Evolutionary conservation across 2,329 filamentous ascomycete genomes (phyloP), one percentile per base, ranked within the genome.

Genomic region (Zalaria obscura): DNA sequence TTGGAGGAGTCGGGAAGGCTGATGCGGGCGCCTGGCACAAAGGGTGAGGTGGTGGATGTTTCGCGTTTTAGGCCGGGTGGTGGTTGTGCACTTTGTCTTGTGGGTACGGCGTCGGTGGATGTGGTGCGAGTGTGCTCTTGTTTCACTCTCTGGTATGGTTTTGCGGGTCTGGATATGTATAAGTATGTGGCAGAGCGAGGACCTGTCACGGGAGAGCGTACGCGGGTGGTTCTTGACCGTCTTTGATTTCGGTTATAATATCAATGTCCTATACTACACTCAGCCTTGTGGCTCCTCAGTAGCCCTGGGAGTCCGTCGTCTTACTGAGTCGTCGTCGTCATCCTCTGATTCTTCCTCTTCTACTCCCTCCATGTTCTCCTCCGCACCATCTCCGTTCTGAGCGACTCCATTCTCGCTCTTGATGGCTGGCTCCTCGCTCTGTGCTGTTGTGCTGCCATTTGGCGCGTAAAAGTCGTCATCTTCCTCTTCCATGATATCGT

Each of bases 391-490:
- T 6, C 40, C 56, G 5, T 55, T 54, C 25, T 52, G 50, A 11
- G 55, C 52, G 27, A 27, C 40, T 8, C 33, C 27, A n/a, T 44
- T 51, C 35, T 43, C 47, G n/a, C 53, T 42, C 26, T 45, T 43
- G 11, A 44, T 33, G 5, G 45, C 43, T 8, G 50, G 36, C 28
- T 48, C 43, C 54, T 57, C 36, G 41, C 46, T 26, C 47, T 50
- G 51, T 40, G 44, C 34, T 36, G 40, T 38, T 34, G 38, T 33
- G 35, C 40, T 37, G 18, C 43, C 45, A 27, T 43, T 45, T 38
- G 37, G 36, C 55, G 38, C 61, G 53, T 71, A 71, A 48, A 71
- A 64, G 55, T 70, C 67, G 47, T 70, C 68, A 44, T 71, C 68
- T 47, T 70, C 68, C 46, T 70, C 67, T 34, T 69, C 67, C 67